Percentiles rank a stretch among this genome's conserved stretches.
phyloP scores from a whole-genome alignment of 805 yeast species.

The Candida sanyiensis region DNA sequence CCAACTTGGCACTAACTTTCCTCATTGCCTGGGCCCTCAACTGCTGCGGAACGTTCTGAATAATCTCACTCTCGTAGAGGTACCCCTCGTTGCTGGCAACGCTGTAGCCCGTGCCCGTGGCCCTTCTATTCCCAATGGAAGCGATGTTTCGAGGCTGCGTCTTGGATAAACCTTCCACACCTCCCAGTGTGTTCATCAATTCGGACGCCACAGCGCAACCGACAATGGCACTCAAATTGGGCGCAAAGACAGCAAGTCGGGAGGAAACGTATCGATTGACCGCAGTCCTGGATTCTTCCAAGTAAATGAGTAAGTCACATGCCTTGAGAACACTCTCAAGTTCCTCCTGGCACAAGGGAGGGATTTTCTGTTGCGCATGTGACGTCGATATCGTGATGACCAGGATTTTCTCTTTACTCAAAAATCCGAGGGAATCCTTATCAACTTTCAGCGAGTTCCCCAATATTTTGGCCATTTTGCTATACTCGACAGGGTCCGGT shows the following conservation, averaged over 20 bases:
- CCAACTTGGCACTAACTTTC: slow-evolving; percentile 70
- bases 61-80: slow-evolving; percentile 52
- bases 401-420: slow-evolving; percentile 61
- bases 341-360: slow-evolving; percentile 28
- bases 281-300: slow-evolving; percentile 37
- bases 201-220: slow-evolving; percentile 73
- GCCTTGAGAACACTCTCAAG: slow-evolving; percentile 36
- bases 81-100: slow-evolving; percentile 64
- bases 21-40: slow-evolving; percentile 66
- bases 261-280: slow-evolving; percentile 52
- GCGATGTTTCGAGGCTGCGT: slow-evolving; percentile 84
- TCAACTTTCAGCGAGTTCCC: slow-evolving; percentile 40
- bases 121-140: slow-evolving; percentile 58
- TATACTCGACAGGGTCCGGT: slow-evolving; percentile 56
- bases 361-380: slow-evolving; percentile 33
- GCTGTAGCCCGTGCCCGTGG: slow-evolving; percentile 34
- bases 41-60: slow-evolving; percentile 54
- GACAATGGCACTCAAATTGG: slow-evolving; percentile 68
- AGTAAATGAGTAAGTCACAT: slow-evolving; percentile 41
- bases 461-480: slow-evolving; percentile 43
- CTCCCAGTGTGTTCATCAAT: slow-evolving; percentile 62
- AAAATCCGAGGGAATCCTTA: slow-evolving; percentile 26
- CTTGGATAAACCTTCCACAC: slow-evolving; percentile 54
- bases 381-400: slow-evolving; percentile 72
- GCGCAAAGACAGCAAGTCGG: slow-evolving; percentile 59